Base-by-base conservation (phyloP, 139 green algal genomes). In the Haematococcus sp. region DNA sequence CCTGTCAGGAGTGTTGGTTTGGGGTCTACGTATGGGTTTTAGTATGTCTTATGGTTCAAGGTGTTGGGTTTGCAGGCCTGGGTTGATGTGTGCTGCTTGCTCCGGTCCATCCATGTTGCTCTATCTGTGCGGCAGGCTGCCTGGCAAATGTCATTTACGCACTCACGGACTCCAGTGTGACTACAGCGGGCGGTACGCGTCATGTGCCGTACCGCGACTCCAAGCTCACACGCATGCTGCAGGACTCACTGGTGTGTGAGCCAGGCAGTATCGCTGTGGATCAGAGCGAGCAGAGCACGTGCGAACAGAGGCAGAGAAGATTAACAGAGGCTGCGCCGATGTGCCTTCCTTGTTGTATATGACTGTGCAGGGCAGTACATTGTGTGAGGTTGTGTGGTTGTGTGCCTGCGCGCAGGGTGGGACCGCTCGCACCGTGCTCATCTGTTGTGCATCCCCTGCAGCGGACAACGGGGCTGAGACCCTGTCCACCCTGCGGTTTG, bases 71-170 rank as follows among this genome's bases (percentile, higher is more conserved):
- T n/a, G n/a, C n/a, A n/a, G n/a, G n/a, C n/a, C n/a, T n/a, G n/a
- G n/a, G n/a, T n/a, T n/a, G n/a, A n/a, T n/a, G n/a, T n/a, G n/a
- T n/a, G n/a, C n/a, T n/a, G n/a, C n/a, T n/a, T n/a, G n/a, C n/a
- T n/a, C n/a, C n/a, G n/a, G n/a, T n/a, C n/a, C n/a, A n/a, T n/a
- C n/a, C n/a, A n/a, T n/a, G n/a, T n/a, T n/a, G n/a, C n/a, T n/a
- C n/a, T n/a, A n/a, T n/a, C n/a, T n/a, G 7, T 28, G 52, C 1
- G 3, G 5, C 77, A 83, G 78, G 78, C 55, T 82, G 80, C 68
- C 85, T 97, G 35, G 86, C 86, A 31, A 91, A 92, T 69, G 91
- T 95, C 11, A 89, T 97, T 20, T 82, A 83, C 33, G 86, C 90
- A 13, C 78, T 97, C n/a, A 91, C 85, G 30, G 89, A 92, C 56